A percentile compares a stretch with the other conserved stretches of the same genome.
These are phyloP conservation scores for Galerina sulciceps DNA, from an alignment of 768 basidiomycete species.

Conservation along the genomic window DNA sequence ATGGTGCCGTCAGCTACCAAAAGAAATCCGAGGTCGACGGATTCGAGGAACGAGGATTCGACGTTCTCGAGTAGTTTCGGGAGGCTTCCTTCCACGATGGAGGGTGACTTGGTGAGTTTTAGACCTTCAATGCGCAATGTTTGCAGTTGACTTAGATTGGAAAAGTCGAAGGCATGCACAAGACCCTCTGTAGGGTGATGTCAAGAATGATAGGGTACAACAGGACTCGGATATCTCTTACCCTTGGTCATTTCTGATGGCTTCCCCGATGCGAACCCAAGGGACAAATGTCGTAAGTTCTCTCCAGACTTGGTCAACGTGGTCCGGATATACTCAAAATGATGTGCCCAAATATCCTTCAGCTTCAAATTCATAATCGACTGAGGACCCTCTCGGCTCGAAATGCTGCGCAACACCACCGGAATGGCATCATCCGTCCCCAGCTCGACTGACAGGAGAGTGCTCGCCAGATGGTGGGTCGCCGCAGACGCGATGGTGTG, in stretches of 20 bases:
- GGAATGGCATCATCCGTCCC: conserved; percentile 31
- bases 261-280: conserved; percentile 16
- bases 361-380: conserved; percentile 17
- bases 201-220: not conserved
- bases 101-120: not conserved
- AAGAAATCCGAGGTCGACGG: conserved; percentile 17
- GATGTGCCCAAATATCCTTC: conserved; percentile 16
- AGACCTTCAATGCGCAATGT: conserved; percentile 24
- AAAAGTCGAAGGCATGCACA: conserved; percentile 20
- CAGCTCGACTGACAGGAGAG: conserved; percentile 25
- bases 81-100: conserved; percentile 16
- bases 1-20: conserved; percentile 3
- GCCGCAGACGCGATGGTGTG: conserved; percentile 22
- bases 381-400: not conserved
- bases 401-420: conserved; percentile 23
- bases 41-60: conserved; percentile 30
- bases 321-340: conserved; percentile 19
- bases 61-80: conserved; percentile 21
- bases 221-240: not conserved
- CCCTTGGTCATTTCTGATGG: conserved; percentile 9
- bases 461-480: conserved; percentile 12
- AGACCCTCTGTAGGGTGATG: conserved; percentile 13
- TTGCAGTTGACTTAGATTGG: conserved; percentile 20
- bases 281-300: conserved; percentile 19
- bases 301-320: conserved; percentile 15